Evolutionary conservation across 495 filamentous ascomycete species (phyloP).

Genomic region (Aspergillus bridgeri): DNA sequence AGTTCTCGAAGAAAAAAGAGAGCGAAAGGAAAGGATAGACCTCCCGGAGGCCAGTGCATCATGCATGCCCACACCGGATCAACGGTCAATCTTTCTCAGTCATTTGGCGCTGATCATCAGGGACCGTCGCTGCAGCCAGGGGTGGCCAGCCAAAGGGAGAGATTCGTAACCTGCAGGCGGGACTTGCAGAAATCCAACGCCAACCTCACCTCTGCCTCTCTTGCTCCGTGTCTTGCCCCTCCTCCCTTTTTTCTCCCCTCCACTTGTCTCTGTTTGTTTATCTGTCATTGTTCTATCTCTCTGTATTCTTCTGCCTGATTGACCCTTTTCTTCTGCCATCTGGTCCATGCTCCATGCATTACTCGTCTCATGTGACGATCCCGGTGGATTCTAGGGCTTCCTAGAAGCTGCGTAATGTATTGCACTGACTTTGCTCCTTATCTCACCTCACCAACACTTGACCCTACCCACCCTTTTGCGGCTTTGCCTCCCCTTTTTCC

Average conservation of each 20-base stretch:
- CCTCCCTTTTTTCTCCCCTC: not conserved
- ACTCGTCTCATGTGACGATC: constrained; percentile 3
- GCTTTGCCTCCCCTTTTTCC: not conserved
- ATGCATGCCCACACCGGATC: not conserved
- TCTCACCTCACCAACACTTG: not conserved
- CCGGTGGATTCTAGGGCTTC: not conserved
- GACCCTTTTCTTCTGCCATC: not conserved
- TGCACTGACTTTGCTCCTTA: not conserved
- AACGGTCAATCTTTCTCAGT: not conserved
- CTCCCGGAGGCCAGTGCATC: not conserved
- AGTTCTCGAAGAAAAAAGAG: not conserved
- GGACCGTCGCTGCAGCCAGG: constrained; percentile 6
- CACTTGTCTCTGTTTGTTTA: not conserved
- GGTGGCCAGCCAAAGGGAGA: constrained; percentile 1
- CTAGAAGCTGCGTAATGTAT: constrained; percentile 5
- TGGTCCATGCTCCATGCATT: not conserved
- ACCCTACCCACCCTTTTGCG: not conserved
- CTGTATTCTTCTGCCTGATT: not conserved
- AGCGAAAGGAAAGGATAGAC: not conserved
- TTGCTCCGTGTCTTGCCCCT: not conserved
- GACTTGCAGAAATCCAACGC: constrained; percentile 1
- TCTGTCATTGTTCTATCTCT: not conserved
- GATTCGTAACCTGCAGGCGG: constrained; percentile 10
- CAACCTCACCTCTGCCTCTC: constrained; percentile 5
- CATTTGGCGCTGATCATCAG: constrained; percentile 9